Evolutionary conservation across 441 rosid genomes (phyloP).

Genomic region (Macaranga tanarius): DNA sequence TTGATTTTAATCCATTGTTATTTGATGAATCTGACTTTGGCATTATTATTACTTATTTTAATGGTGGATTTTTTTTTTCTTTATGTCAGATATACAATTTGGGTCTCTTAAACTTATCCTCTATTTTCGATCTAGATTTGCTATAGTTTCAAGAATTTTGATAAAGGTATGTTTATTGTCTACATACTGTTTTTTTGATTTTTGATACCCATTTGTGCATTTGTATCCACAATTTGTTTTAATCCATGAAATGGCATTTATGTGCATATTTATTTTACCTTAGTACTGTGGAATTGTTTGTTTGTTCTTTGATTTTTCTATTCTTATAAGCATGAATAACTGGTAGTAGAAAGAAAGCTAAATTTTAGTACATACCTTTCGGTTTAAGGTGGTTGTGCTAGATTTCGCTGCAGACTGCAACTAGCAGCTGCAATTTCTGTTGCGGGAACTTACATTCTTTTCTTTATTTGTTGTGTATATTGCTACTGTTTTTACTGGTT

Average conservation of each 20-base stretch:
- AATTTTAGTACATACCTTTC: too few relatives aligned
- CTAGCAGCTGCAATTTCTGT: too few relatives aligned
- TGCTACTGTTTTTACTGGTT: too few relatives aligned
- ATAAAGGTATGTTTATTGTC: slow-evolving; percentile 18
- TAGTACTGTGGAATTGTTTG: neutral
- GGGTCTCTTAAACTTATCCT: slow-evolving; percentile 28
- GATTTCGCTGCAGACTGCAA: too few relatives aligned
- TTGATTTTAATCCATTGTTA: too few relatives aligned
- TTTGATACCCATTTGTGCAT: slow-evolving; percentile 1
- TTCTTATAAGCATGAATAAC: neutral
- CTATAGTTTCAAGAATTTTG: neutral
- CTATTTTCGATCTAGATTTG: slow-evolving; percentile 28
- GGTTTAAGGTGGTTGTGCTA: too few relatives aligned
- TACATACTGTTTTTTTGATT: neutral
- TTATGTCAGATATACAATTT: slow-evolving; percentile 24
- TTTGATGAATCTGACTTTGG: too few relatives aligned
- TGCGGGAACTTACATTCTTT: too few relatives aligned
- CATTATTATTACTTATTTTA: too few relatives aligned
- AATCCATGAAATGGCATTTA: neutral
- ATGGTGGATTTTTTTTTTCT: slow-evolving; percentile 17
- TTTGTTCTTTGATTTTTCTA: neutral
- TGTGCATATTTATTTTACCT: neutral
- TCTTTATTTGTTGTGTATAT: too few relatives aligned
- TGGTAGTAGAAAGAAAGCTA: too few relatives aligned
- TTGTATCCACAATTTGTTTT: neutral